Base-by-base conservation (phyloP, 2,329 filamentous ascomycete genomes). In the Xylariomycetidae sp. region DNA sequence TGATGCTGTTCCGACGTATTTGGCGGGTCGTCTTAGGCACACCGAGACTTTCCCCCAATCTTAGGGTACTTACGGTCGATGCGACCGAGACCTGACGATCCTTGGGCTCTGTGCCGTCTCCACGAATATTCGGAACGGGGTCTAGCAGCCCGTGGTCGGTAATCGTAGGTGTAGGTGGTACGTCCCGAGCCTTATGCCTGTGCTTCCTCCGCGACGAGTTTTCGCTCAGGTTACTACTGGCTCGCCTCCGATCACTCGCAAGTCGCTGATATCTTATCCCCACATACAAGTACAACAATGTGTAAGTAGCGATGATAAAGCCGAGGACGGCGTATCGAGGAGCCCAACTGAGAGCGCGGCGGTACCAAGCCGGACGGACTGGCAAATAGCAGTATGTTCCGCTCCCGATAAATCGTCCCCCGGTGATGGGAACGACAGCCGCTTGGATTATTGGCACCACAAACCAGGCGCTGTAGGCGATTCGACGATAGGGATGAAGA, bases 261-360 rank as follows among this genome's bases (percentile, higher is more conserved):
- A 69, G 69, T 3, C 61, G 56, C 4, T 53, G 55, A 50, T 70
- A 64, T 20, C 63, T 53, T 9, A 61, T 56, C 14, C 64, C 59
- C 6, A 88, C 77, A 43, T 86, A 83, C 9, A 76, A 51, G 52
- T 88, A 88, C n/a, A 88, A 80, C 6, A 73, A 74, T 16, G 74
- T 62, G 30, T 87, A 86, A 3, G 85, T 73, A 17, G 67, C 56
- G 20, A 86, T 59, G 42, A 89, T 82, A 16, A 72, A 62, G 7
- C 71, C 50, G 44, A 84, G 76, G 32, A 88, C 79, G 22, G 85
- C 45, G 43, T 88, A 88, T 31, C 85, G 72, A 22, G 85, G 85
- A 6, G 85, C 69, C 85, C 85, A 90, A 37, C 74, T 74, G 3
- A 89, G 63, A 0, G 73, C 77, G 12, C 82, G 62, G 27, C 79